phyloP scores from a whole-genome alignment of 257 asterid genomes.

The Forsythia suspensa region DNA sequence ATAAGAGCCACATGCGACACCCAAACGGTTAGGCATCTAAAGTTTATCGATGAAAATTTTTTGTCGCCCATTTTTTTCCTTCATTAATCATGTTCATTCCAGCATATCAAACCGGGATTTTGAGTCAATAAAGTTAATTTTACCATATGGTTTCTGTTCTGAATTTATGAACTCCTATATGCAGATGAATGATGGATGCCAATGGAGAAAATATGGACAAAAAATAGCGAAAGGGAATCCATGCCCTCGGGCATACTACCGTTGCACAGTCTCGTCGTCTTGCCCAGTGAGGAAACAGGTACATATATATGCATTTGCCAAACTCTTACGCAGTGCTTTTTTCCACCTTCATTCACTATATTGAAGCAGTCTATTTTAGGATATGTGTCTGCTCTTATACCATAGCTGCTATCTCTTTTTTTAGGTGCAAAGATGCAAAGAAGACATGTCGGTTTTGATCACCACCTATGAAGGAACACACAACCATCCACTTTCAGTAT shows the following conservation, averaged over 20 bases:
- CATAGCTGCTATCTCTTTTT: not conserved
- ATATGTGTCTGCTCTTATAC: not conserved
- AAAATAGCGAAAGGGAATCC: conserved; percentile 58
- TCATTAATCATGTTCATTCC: not conserved
- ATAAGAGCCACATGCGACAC: conserved; percentile 50
- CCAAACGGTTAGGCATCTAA: conserved; percentile 32
- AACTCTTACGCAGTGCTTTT: not conserved
- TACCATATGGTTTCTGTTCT: not conserved
- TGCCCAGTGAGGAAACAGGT: conserved; percentile 66
- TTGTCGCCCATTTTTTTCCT: not conserved
- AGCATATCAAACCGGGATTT: not conserved
- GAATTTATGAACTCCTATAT: not conserved
- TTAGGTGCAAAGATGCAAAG: conserved; percentile 55
- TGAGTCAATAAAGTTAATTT: not conserved
- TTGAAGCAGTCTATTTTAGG: not conserved
- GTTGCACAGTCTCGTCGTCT: conserved; percentile 47
- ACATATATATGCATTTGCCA: not conserved
- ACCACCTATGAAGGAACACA: conserved; percentile 62
- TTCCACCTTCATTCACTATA: not conserved
- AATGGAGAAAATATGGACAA: conserved; percentile 67
- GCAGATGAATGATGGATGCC: conserved; percentile 63
- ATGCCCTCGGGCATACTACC: conserved; percentile 62
- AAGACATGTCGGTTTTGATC: conserved; percentile 44
- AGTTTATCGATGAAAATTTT: not conserved
- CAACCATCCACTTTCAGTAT: conserved; percentile 51